These are phyloP conservation scores for Vanrija pseudolonga DNA, from an alignment of 1,284 basidiomycete genomes.

Conservation along the genomic window DNA sequence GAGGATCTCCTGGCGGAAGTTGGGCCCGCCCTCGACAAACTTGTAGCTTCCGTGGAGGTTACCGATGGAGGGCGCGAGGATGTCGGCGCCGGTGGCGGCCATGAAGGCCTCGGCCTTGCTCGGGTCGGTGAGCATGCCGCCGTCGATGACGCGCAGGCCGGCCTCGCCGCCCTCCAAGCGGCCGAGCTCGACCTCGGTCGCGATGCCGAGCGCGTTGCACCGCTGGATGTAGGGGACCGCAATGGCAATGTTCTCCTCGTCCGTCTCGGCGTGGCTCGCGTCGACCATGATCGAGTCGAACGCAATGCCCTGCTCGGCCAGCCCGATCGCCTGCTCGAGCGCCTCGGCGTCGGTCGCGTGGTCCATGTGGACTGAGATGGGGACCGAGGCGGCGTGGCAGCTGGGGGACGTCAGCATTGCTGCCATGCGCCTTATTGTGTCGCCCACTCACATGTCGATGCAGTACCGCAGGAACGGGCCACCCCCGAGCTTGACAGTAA, in stretches of 20 bases:
- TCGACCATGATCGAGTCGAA: conserved; percentile 52
- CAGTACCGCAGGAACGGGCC: conserved; percentile 36
- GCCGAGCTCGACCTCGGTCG: conserved; percentile 53
- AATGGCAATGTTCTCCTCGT: conserved; percentile 49
- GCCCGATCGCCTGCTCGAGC: conserved; percentile 48
- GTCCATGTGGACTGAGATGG: conserved; percentile 50
- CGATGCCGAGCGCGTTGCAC: conserved; percentile 45
- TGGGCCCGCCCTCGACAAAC: conserved; percentile 36
- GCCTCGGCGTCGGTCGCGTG: conserved; percentile 51
- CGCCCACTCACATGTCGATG: conserved; percentile 33
- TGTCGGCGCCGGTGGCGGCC: conserved; percentile 47
- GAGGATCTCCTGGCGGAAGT: conserved; percentile 40
- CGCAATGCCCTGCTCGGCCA: conserved; percentile 46
- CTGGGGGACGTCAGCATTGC: conserved; percentile 56
- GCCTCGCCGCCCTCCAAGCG: conserved; percentile 52
- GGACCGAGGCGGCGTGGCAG: conserved; percentile 47
- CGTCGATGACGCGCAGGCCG: conserved; percentile 50
- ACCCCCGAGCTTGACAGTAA: conserved; percentile 35
- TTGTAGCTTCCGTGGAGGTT: conserved; percentile 51
- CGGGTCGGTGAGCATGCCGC: conserved; percentile 51
- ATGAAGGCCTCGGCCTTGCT: conserved; percentile 48
- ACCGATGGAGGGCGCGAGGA: conserved; percentile 51
- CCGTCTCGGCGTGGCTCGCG: conserved; percentile 47
- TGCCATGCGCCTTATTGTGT: no score
- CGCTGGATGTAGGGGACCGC: conserved; percentile 44